Evolutionary conservation across 495 filamentous ascomycete genomes (phyloP).

Genomic region (Xylaria longipes): DNA sequence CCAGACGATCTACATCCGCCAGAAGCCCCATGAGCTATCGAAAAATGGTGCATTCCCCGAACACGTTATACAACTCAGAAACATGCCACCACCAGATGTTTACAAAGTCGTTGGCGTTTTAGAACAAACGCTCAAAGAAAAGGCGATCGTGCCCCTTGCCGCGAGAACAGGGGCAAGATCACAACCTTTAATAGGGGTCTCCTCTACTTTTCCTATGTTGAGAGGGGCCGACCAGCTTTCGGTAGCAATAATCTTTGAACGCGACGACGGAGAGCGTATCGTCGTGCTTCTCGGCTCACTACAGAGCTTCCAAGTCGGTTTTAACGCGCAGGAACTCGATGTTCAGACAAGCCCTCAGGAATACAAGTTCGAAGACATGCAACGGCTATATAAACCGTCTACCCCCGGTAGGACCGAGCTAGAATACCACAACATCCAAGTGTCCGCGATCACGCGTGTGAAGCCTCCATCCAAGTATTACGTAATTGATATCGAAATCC

Average conservation of each 20-base stretch:
- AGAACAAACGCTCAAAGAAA: neutral
- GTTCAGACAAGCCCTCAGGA: neutral
- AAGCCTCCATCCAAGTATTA: conserved; percentile 3
- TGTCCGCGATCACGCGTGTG: neutral
- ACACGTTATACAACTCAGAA: conserved; percentile 25
- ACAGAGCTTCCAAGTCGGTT: conserved; percentile 1
- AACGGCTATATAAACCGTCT: neutral
- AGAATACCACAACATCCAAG: neutral
- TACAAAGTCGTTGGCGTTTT: conserved; percentile 20
- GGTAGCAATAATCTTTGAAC: neutral
- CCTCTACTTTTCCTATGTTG: neutral
- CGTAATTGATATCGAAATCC: neutral
- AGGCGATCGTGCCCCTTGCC: neutral
- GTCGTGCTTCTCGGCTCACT: neutral
- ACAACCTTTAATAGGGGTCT: too few species aligned
- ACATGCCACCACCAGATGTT: neutral
- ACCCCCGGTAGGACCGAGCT: neutral
- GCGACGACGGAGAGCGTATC: neutral
- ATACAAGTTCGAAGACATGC: neutral
- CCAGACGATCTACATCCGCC: conserved; percentile 29
- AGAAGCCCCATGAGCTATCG: conserved; percentile 21
- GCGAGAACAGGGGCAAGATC: neutral
- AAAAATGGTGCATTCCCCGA: conserved; percentile 24
- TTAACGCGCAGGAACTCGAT: conserved; percentile 5
- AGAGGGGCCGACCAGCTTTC: conserved; percentile 10